A percentile compares a stretch with the other conserved stretches of the same genome.
Evolutionary conservation across 768 basidiomycete genomes (phyloP).

Genomic region (Fibroporia radiculosa): DNA sequence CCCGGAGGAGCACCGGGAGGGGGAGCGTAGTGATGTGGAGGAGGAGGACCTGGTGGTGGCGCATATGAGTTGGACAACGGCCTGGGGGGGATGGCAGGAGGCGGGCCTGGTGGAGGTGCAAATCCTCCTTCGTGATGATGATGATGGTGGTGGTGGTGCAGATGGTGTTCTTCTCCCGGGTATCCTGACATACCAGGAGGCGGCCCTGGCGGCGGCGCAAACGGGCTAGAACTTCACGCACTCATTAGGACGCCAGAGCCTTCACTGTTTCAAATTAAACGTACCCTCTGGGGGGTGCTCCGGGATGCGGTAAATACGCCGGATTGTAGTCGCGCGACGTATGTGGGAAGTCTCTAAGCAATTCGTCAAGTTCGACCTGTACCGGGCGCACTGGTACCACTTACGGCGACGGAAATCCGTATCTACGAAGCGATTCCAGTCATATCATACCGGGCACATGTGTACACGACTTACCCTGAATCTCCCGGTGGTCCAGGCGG

Average conservation of each 20-base stretch:
- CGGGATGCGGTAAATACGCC: conserved; percentile 17
- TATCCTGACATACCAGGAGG: conserved; percentile 12
- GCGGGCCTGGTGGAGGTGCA: conserved; percentile 14
- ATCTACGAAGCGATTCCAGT: not conserved
- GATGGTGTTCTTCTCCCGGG: conserved; percentile 9
- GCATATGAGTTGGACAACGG: conserved; percentile 1
- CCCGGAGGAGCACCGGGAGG: conserved; percentile 11
- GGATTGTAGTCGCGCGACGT: conserved; percentile 15
- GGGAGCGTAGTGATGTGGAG: conserved; percentile 3
- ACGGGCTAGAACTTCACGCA: not conserved
- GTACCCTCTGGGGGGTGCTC: conserved; percentile 14
- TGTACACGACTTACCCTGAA: not conserved
- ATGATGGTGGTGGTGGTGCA: conserved; percentile 2
- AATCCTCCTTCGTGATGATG: not conserved
- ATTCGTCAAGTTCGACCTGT: no score
- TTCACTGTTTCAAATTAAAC: not conserved
- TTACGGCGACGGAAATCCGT: conserved; percentile 11
- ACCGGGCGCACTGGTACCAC: not conserved
- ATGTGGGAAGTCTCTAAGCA: no score
- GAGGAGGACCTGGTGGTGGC: conserved; percentile 8
- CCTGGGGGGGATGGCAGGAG: conserved; percentile 10
- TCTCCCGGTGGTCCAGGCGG: conserved; percentile 16
- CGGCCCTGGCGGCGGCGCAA: conserved; percentile 12
- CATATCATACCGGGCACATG: not conserved
- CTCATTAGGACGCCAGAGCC: not conserved